Base-by-base conservation (phyloP, 148 eudicot species). In the Oxyria digyna region DNA sequence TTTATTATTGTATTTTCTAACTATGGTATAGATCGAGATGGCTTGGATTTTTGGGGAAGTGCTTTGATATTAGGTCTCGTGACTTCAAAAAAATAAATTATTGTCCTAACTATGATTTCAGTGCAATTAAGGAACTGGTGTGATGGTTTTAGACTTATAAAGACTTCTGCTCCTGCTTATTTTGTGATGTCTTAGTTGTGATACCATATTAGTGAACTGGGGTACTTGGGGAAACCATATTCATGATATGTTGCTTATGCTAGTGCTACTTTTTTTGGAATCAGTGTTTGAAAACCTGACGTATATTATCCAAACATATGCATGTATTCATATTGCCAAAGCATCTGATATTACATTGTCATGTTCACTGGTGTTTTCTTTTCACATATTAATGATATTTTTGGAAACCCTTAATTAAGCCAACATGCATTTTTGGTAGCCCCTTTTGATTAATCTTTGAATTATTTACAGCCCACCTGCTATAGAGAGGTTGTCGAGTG, bases 401-500 rank as follows among this genome's bases (percentile, higher is more conserved):
- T n/a, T n/a, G n/a, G n/a, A n/a, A n/a, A n/a, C n/a, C n/a, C n/a
- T n/a, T n/a, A n/a, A n/a, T n/a, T n/a, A n/a, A n/a, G n/a, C n/a
- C n/a, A n/a, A n/a, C n/a, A n/a, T n/a, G n/a, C n/a, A n/a, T n/a
- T n/a, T n/a, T n/a, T n/a, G n/a, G n/a, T n/a, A n/a, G n/a, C n/a
- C n/a, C 5, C 3, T 24, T 55, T 26, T 55, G 32, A 55, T 6
- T 26, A 55, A 26, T 70, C 29, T 3, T 49, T 68, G 42, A 31
- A 41, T 31, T 67, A 65, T 69, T 69, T 74, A 79, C 83, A 91
- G 97, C 65, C 97, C 97, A 63, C 97, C 97, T 52, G 97, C 97
- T 4, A 86, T 88, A 59, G 95, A 91, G 75, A 86, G 97, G 79
- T 66, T 91, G 70, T 91, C 97, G 38, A 86, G 97, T 54, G 97